Percentiles rank a stretch among this genome's conserved stretches.
Conservation (phyloP, 1,284 basidiomycete species). For the Tremellales sp. region DNA sequence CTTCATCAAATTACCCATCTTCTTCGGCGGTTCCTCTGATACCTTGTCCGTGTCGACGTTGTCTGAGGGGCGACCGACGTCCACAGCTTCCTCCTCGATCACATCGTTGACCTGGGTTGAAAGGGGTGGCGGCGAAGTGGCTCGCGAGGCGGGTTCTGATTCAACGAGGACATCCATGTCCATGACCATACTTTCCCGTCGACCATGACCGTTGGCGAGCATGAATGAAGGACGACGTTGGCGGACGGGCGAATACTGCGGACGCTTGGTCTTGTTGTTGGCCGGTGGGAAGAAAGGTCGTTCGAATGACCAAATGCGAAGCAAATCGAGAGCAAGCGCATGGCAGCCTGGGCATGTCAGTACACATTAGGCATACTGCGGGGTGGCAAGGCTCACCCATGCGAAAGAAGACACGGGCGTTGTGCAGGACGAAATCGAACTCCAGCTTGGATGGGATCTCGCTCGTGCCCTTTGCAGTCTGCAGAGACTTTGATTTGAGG, state of each 20-base stretch:
- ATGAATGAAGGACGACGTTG: conserved; percentile 56
- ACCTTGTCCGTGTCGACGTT: conserved; percentile 18
- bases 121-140: conserved; percentile 45
- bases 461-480: conserved; percentile 83
- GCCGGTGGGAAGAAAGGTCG: conserved; percentile 54
- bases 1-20: conserved; percentile 69
- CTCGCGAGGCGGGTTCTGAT: conserved; percentile 57
- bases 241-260: conserved; percentile 10
- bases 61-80: no score
- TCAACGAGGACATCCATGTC: conserved; percentile 61
- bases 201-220: conserved; percentile 55
- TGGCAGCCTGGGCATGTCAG: conserved; percentile 73
- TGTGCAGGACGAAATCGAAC: conserved; percentile 90
- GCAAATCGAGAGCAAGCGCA: conserved; percentile 74
- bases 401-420: conserved; percentile 80
- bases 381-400: conserved; percentile 66
- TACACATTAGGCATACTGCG: background rate
- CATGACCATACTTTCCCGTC: conserved; percentile 62
- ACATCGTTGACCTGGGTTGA: background rate
- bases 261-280: conserved; percentile 7
- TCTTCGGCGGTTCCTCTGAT: conserved; percentile 54
- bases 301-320: conserved; percentile 86
- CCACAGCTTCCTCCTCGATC: background rate
- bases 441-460: conserved; percentile 81
- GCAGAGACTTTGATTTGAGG: conserved; percentile 78